Conservation (phyloP, 352 stramenopile species). For the Phytopythium boreale region DNA sequence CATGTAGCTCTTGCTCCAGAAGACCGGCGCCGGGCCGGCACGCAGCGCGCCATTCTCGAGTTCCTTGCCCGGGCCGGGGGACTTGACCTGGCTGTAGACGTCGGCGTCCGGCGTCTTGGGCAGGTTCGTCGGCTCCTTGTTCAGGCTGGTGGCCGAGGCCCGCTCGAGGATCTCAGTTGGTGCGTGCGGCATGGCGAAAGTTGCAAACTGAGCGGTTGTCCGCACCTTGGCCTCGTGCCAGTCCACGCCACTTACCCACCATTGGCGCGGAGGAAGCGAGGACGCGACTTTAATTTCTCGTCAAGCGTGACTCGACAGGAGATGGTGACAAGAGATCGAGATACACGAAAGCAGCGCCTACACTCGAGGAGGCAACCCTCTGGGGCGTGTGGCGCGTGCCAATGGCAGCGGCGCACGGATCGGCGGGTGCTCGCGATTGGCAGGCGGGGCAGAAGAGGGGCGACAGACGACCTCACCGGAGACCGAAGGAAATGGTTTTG, state of each 20-base stretch:
- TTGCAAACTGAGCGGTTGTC: background rate
- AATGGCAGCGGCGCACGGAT: background rate
- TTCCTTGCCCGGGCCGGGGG: slow-evolving; percentile 5
- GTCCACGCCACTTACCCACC: background rate
- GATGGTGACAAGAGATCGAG: background rate
- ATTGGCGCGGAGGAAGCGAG: background rate
- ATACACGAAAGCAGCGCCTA: no score
- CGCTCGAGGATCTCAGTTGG: slow-evolving; percentile 5
- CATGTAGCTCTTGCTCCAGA: slow-evolving; percentile 43
- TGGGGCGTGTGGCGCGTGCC: background rate
- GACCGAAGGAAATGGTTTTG: background rate
- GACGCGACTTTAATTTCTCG: background rate
- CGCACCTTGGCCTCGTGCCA: background rate
- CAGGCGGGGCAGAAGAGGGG: background rate
- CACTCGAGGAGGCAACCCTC: background rate
- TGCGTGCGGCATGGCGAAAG: background rate
- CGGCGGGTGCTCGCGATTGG: background rate
- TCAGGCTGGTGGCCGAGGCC: background rate
- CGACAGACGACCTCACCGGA: background rate
- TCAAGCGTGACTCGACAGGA: background rate
- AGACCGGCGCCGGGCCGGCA: slow-evolving; percentile 25
- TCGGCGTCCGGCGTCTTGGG: slow-evolving; percentile 3
- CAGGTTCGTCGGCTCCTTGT: background rate
- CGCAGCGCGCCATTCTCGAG: slow-evolving; percentile 39
- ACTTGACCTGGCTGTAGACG: slow-evolving; percentile 4